Evolutionary conservation across 1,284 basidiomycete genomes (phyloP).

Genomic region (Irpex lacteus): DNA sequence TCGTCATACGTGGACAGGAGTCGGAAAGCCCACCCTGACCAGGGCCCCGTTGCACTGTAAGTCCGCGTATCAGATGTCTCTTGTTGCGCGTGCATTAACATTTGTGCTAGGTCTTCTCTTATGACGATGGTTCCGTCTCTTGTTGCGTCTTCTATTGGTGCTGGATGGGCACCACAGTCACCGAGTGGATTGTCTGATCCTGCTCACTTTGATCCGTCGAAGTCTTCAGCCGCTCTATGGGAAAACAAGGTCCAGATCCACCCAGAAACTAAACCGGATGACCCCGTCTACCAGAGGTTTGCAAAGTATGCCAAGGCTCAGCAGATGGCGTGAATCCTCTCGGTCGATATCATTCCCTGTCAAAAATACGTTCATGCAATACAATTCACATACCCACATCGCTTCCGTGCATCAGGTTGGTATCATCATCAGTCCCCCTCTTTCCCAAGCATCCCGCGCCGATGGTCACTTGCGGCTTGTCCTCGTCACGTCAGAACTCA

Average conservation of each 20-base stretch:
- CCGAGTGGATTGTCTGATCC: constrained; percentile 70
- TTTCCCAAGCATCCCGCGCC: not conserved
- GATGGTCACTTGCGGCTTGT: not conserved
- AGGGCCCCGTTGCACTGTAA: constrained; percentile 37
- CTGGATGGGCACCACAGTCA: constrained; percentile 64
- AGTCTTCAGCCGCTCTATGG: constrained; percentile 76
- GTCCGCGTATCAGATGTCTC: constrained; percentile 17
- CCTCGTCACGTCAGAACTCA: not conserved
- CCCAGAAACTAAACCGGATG: constrained; percentile 69
- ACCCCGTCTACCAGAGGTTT: constrained; percentile 43
- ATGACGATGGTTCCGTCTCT: constrained; percentile 89
- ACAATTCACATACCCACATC: not conserved
- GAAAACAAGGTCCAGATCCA: constrained; percentile 85
- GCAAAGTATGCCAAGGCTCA: constrained; percentile 18
- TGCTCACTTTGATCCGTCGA: constrained; percentile 72
- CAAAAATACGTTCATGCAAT: not conserved
- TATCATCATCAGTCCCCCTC: too few relatives aligned
- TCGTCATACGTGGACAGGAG: constrained; percentile 83
- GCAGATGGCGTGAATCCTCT: not conserved
- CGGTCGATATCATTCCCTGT: not conserved
- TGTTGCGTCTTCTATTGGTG: constrained; percentile 82
- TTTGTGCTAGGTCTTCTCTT: constrained; percentile 51
- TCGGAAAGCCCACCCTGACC: constrained; percentile 53
- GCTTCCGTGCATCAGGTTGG: too few relatives aligned
- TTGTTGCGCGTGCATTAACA: constrained; percentile 15